Conservation (phyloP, 495 filamentous ascomycete species). For the Xylaria flabelliformis region DNA sequence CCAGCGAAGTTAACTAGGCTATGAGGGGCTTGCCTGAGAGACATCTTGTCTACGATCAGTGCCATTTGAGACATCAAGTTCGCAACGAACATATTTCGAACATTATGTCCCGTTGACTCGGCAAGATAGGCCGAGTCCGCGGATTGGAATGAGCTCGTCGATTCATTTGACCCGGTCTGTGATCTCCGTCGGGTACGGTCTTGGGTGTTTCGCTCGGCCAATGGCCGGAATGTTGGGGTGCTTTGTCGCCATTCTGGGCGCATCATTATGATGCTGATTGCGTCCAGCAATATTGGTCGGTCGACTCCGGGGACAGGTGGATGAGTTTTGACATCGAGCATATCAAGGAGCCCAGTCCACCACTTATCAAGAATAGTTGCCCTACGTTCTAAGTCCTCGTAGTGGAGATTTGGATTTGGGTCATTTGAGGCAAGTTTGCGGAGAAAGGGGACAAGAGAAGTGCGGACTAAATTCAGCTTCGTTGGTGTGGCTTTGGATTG, state of each 20-base stretch:
- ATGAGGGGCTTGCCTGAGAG: slow-evolving; percentile 83
- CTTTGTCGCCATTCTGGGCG: slow-evolving; percentile 88
- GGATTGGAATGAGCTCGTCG: slow-evolving; percentile 66
- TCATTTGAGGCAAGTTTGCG: slow-evolving; percentile 71
- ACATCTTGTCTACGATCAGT: slow-evolving; percentile 92
- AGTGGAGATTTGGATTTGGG: slow-evolving; percentile 65
- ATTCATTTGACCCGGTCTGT: slow-evolving; percentile 51
- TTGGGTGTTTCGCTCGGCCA: slow-evolving; percentile 55
- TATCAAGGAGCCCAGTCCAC: slow-evolving; percentile 90
- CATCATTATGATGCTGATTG: slow-evolving; percentile 83
- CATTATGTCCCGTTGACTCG: slow-evolving; percentile 92
- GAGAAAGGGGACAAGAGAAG: slow-evolving; percentile 84
- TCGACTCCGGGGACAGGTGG: slow-evolving; percentile 71
- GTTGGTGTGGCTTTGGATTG: slow-evolving; percentile 72
- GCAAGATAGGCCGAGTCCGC: slow-evolving; percentile 77
- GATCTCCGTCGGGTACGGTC: slow-evolving; percentile 48
- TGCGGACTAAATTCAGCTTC: slow-evolving; percentile 81
- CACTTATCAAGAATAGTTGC: slow-evolving; percentile 88
- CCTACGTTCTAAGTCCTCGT: slow-evolving; percentile 88
- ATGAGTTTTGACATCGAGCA: slow-evolving; percentile 68
- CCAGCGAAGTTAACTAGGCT: slow-evolving; percentile 93
- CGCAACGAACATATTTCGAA: slow-evolving; percentile 86
- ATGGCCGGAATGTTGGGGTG: slow-evolving; percentile 66
- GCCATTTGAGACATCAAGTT: slow-evolving; percentile 88
- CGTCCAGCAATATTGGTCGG: slow-evolving; percentile 82